phyloP scores from a whole-genome alignment of 768 basidiomycete genomes.

The Phaeotremella fagi region DNA sequence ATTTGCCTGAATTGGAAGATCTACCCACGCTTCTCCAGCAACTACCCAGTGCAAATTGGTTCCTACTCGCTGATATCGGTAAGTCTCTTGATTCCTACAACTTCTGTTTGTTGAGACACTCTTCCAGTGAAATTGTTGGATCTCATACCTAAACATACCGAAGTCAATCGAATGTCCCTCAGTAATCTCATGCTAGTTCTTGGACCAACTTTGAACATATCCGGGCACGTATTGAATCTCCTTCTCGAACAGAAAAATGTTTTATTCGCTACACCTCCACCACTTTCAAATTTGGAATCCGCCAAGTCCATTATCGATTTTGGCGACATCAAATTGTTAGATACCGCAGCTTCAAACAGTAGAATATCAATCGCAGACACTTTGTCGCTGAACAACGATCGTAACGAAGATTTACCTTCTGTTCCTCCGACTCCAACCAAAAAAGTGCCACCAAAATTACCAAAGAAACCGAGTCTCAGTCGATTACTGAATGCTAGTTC shows the following conservation, averaged over 20 bases:
- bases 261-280: constrained; percentile 34
- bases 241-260: constrained; percentile 27
- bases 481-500: constrained; percentile 21
- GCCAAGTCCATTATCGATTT: constrained; percentile 32
- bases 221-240: constrained; percentile 36
- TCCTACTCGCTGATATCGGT: constrained; percentile 74
- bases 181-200: constrained; percentile 82
- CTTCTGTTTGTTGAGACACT: neutral
- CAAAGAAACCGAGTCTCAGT: constrained; percentile 27
- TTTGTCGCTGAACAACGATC: neutral
- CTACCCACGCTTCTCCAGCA: constrained; percentile 62
- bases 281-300: constrained; percentile 10
- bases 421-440: neutral
- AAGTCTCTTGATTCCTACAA: constrained; percentile 45
- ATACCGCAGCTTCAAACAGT: too few species aligned
- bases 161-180: constrained; percentile 85
- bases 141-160: constrained; percentile 62
- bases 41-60: constrained; percentile 74
- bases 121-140: constrained; percentile 56
- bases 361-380: neutral
- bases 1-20: constrained; percentile 49
- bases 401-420: neutral
- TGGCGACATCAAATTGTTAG: constrained; percentile 22
- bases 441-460: constrained; percentile 15
- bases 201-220: constrained; percentile 57